phyloP scores from a whole-genome alignment of 768 basidiomycete genomes.

The Amanita thiersii region DNA sequence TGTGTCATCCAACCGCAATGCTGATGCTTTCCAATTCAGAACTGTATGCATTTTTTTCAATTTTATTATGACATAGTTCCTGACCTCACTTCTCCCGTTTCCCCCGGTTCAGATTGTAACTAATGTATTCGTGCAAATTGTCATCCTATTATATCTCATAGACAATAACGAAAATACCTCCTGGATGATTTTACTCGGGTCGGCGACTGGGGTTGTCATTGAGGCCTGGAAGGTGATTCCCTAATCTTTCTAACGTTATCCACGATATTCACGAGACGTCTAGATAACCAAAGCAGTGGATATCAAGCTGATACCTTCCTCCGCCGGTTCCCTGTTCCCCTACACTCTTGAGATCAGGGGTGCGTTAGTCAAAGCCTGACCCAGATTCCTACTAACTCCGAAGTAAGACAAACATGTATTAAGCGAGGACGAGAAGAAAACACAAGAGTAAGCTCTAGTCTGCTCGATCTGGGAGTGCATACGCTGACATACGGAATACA shows the following conservation, averaged over 20 bases:
- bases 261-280: conserved; percentile 9
- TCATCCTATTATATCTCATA: conserved; percentile 88
- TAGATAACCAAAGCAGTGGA: conserved; percentile 90
- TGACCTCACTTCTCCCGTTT: conserved; percentile 7
- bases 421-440: conserved; percentile 96
- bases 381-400: conserved; percentile 7
- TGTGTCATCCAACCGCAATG: conserved; percentile 1
- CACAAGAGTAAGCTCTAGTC: conserved; percentile 71
- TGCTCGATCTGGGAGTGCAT: conserved; percentile 7
- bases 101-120: conserved; percentile 54
- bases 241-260: conserved; percentile 10
- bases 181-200: conserved; percentile 94
- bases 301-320: conserved; percentile 56
- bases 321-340: conserved; percentile 61
- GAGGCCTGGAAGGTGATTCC: conserved; percentile 87
- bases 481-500: conserved; percentile 16
- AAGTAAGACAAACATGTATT: conserved; percentile 85
- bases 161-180: conserved; percentile 94
- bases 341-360: conserved; percentile 80
- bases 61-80: conserved; percentile 4
- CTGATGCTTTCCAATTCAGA: conserved; percentile 22
- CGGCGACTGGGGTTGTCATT: conserved; percentile 71
- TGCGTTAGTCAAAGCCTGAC: conserved; percentile 21
- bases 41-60: conserved; percentile 39
- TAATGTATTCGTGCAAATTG: conserved; percentile 88